Conservation (phyloP, 2,329 filamentous ascomycete species). For the Colletotrichum chrysophilum region DNA sequence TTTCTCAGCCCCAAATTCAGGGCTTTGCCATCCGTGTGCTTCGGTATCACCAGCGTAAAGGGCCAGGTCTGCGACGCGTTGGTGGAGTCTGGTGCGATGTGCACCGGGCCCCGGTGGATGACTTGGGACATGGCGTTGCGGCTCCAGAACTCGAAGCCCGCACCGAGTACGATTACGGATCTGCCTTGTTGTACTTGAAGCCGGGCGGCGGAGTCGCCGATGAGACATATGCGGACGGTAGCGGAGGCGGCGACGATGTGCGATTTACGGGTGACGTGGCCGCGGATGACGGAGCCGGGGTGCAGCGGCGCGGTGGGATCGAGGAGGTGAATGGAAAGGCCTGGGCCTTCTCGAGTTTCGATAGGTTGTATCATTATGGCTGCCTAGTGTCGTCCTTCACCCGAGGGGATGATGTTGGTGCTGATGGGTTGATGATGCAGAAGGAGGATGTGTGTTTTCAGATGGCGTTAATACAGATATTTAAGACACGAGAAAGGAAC, state of each 20-base stretch:
- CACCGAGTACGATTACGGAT: neutral
- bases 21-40: neutral
- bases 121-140: neutral
- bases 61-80: neutral
- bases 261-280: neutral
- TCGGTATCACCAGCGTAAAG: neutral
- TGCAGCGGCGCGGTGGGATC: neutral
- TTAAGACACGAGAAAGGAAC: neutral
- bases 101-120: neutral
- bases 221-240: neutral
- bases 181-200: neutral
- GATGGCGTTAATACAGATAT: accelerated
- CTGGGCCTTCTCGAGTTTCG: neutral
- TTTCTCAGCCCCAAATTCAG: neutral
- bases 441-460: neutral
- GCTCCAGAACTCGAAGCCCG: neutral
- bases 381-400: neutral
- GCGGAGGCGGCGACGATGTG: neutral
- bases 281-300: neutral
- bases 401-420: neutral
- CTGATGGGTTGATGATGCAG: neutral
- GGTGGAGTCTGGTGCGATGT: neutral
- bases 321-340: neutral
- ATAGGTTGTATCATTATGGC: neutral
- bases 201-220: neutral